Conservation (phyloP, 1,284 basidiomycete species). For the Ceratobasidium sp. region DNA sequence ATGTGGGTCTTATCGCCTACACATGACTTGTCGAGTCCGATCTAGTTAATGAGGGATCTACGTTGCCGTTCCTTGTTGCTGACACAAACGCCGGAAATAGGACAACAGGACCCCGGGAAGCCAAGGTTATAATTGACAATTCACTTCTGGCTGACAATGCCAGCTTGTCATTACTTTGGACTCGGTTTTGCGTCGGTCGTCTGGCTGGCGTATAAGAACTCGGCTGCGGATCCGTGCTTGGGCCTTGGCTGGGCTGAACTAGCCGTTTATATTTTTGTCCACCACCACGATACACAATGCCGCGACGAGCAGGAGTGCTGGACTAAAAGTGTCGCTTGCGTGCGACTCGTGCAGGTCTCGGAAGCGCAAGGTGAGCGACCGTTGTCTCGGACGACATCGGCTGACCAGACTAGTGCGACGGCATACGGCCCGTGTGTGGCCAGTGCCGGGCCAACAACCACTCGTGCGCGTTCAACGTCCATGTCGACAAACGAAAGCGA, state of each 20-base stretch:
- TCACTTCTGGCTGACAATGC: not conserved
- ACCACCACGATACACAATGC: conserved; percentile 1
- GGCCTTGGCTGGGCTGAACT: not conserved
- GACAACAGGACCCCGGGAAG: not conserved
- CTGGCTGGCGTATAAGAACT: not conserved
- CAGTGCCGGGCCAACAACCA: conserved; percentile 25
- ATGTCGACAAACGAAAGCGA: conserved; percentile 29
- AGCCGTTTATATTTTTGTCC: not conserved
- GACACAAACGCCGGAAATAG: not conserved
- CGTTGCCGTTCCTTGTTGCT: not conserved
- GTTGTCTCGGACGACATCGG: not conserved
- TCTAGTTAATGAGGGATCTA: not conserved
- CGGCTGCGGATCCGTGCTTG: not conserved
- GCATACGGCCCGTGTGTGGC: conserved; percentile 14
- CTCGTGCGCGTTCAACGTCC: conserved; percentile 24
- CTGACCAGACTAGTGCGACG: conserved; percentile 7
- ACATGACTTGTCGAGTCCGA: too few species aligned
- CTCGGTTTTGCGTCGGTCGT: not conserved
- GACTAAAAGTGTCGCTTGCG: conserved; percentile 29
- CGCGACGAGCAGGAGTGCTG: conserved; percentile 27
- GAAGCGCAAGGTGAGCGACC: conserved; percentile 25
- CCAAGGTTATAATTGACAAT: not conserved
- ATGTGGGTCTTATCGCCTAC: too few species aligned
- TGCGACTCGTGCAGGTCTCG: conserved; percentile 25
- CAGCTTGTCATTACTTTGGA: not conserved